These are phyloP conservation scores for Orbilia oligospora DNA, from an alignment of 2,329 filamentous ascomycete species.

Conservation along the genomic window DNA sequence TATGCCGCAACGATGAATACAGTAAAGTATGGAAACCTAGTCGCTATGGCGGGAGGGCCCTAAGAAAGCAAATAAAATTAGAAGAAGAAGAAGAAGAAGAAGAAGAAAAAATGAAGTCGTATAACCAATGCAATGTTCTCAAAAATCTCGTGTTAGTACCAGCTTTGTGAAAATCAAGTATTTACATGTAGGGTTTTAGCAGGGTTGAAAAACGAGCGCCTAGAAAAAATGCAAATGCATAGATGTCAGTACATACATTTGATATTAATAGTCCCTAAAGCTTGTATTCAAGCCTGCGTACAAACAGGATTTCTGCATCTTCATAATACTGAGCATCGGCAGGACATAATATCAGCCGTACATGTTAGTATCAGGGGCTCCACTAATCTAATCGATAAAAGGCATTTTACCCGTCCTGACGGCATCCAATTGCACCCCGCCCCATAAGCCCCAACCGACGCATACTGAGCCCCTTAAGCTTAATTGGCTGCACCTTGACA, in stretches of 20 bases:
- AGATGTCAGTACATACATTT: neutral
- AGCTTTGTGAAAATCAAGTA: neutral
- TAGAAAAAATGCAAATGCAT: slow-evolving; percentile 15
- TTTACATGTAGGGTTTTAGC: neutral
- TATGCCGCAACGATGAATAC: slow-evolving; percentile 68
- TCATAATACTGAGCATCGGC: neutral
- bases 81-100: too few relatives aligned
- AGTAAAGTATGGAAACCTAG: slow-evolving; percentile 68
- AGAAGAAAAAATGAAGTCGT: neutral
- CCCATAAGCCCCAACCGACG: neutral
- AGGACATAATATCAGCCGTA: neutral
- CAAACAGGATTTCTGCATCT: slow-evolving; percentile 22
- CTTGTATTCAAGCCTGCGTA: neutral
- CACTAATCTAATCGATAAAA: slow-evolving; percentile 25
- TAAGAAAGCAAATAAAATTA: slow-evolving; percentile 12
- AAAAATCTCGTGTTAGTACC: neutral
- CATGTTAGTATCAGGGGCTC: slow-evolving; percentile 5
- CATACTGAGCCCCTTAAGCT: slow-evolving; percentile 5
- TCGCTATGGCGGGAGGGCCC: slow-evolving; percentile 65
- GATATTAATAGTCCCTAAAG: slow-evolving; percentile 19
- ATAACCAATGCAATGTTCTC: neutral
- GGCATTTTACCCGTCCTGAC: slow-evolving; percentile 7
- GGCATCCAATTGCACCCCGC: neutral
- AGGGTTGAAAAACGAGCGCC: slow-evolving; percentile 1
- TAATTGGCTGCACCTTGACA: slow-evolving; percentile 19